Percentiles rank a stretch among this genome's conserved stretches.
Evolutionary conservation across 495 filamentous ascomycete genomes (phyloP).

Genomic region (Astrocystis sublimbata): DNA sequence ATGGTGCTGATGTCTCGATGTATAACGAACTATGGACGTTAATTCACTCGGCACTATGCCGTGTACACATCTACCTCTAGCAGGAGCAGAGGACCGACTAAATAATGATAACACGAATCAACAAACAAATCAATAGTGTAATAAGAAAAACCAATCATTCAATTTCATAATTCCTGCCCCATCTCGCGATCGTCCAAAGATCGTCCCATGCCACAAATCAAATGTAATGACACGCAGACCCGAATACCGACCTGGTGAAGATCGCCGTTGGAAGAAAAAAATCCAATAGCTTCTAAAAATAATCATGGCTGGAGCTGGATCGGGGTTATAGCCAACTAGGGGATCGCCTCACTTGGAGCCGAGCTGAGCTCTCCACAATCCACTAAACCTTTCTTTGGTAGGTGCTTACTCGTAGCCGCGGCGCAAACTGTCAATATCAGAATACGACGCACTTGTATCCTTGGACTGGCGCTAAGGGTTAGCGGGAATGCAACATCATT

Average conservation of each 20-base stretch:
- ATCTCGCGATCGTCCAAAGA: too few species aligned
- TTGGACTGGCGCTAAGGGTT: background rate
- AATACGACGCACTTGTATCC: too few species aligned
- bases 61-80: background rate
- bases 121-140: constrained; percentile 1
- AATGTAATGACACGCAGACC: too few species aligned
- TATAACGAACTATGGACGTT: background rate
- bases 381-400: too few species aligned
- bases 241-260: too few species aligned
- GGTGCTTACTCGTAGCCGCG: too few species aligned
- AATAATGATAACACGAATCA: background rate
- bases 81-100: background rate
- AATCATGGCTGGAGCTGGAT: background rate
- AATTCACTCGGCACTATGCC: too few species aligned
- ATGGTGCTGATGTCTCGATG: background rate
- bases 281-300: constrained; percentile 8
- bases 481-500: background rate
- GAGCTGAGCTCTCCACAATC: background rate
- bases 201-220: too few species aligned
- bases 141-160: background rate
- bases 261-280: constrained; percentile 1
- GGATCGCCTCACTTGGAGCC: background rate
- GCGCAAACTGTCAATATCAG: too few species aligned
- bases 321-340: background rate
- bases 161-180: background rate